Base-by-base conservation (phyloP, 2,329 filamentous ascomycete genomes). In the Chrysoporthe austroafricana region DNA sequence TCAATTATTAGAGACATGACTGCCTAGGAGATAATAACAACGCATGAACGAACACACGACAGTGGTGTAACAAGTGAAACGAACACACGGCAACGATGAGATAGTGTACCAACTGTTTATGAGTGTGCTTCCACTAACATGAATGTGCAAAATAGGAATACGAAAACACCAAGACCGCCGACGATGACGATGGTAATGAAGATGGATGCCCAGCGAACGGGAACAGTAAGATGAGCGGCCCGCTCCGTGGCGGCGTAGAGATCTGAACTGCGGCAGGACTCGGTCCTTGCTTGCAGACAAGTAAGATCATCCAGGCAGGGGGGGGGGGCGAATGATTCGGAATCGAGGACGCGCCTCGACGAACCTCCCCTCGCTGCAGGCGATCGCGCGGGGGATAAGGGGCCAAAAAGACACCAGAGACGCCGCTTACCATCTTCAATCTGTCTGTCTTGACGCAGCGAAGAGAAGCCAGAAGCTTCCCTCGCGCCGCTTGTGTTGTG, bases 351-450 rank as follows among this genome's bases (percentile, higher is more conserved):
- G 56, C 36, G 42, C 32, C 43, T 64, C 36, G 39, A 52, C 34
- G 48, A 54, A 32, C 34, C 14, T 50, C 2, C 14, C n/a, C n/a
- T 26, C 14, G 18, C 11, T 57, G 57, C n/a, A 9, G 39, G 18
- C 58, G n/a, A 42, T 18, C 7, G 32, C 18, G 44, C 11, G 54
- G 13, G 16, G n/a, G 18, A 18, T 16, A 54, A 42, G 36, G 57
- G 39, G 57, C 11, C 43, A 18, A 32, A 43, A 11, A 43, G n/a
- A 9, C 57, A 39, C 21, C 18, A 60, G 57, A 66, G 18, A n/a
- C 21, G 11, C 11, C n/a, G 57, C 73, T 70, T 66, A 76, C 75
- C 75, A 72, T 71, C 16, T 46, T 69, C 16, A 7, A 39, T 14
- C 18, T 34, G 42, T 44, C 18, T 39, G 34, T 50, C 43, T 48